phyloP scores from a whole-genome alignment of 768 basidiomycete genomes.

The Nidularia sp. region DNA sequence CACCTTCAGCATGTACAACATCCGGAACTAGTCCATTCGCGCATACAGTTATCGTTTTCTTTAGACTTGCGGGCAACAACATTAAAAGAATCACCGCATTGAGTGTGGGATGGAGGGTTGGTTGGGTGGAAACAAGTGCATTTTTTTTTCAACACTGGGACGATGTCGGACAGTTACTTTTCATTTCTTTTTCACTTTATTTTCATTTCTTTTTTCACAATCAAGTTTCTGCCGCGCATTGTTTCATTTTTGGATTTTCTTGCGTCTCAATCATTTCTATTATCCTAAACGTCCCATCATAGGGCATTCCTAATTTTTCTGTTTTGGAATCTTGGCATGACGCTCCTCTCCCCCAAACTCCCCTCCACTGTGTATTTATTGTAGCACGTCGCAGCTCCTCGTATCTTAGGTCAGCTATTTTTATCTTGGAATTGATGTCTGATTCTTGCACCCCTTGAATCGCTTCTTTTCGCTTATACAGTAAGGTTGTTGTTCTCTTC shows the following conservation, averaged over 20 bases:
- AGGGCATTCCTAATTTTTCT: neutral
- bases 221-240: neutral
- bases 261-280: neutral
- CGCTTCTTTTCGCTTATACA: too few species aligned
- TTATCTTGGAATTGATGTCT: neutral
- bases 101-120: neutral
- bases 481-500: too few species aligned
- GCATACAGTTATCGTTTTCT: neutral
- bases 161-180: neutral
- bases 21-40: neutral
- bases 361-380: neutral
- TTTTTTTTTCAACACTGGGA: neutral
- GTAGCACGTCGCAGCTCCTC: neutral
- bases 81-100: neutral
- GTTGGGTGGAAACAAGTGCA: neutral
- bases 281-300: neutral
- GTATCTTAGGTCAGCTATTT: neutral
- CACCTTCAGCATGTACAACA: neutral
- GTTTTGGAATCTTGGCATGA: neutral
- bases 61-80: too few species aligned
- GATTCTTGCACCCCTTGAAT: neutral
- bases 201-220: too few species aligned
- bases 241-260: slow-evolving; percentile 1
- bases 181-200: neutral
- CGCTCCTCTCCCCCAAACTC: neutral